Evolutionary conservation across 2,329 filamentous ascomycete genomes (phyloP).

Genomic region (Colletotrichum lupini): DNA sequence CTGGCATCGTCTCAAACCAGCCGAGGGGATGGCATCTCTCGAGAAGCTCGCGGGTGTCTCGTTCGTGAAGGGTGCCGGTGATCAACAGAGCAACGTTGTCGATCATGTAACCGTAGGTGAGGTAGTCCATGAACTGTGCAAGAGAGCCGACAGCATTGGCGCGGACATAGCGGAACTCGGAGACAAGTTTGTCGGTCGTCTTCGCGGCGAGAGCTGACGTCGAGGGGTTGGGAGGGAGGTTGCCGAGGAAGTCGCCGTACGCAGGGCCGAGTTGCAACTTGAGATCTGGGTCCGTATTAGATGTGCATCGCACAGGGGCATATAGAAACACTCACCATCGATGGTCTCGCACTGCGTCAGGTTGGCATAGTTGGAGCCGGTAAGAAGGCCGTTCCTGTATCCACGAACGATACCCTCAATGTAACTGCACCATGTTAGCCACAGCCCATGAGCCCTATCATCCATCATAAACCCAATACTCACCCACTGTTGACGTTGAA

Average conservation of each 20-base stretch:
- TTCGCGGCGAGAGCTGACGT: slow-evolving; percentile 94
- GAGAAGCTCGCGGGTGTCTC: slow-evolving; percentile 93
- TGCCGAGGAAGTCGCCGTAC: slow-evolving; percentile 95
- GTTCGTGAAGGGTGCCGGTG: slow-evolving; percentile 96
- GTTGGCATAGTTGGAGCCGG: slow-evolving; percentile 91
- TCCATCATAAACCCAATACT: slow-evolving; percentile 40
- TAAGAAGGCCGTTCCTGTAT: slow-evolving; percentile 94
- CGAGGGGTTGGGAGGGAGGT: slow-evolving; percentile 94
- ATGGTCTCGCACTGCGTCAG: slow-evolving; percentile 97
- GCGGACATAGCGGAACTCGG: slow-evolving; percentile 96
- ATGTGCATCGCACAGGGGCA: slow-evolving; percentile 23
- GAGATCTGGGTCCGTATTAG: slow-evolving; percentile 72
- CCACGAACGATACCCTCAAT: slow-evolving; percentile 97
- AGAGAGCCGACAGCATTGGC: slow-evolving; percentile 93
- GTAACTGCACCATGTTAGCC: slow-evolving; percentile 70
- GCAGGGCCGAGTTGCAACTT: slow-evolving; percentile 97
- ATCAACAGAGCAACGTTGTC: slow-evolving; percentile 98
- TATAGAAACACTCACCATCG: slow-evolving; percentile 73
- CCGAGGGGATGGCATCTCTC: slow-evolving; percentile 96
- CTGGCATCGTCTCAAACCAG: slow-evolving; percentile 99
- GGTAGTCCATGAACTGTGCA: slow-evolving; percentile 95
- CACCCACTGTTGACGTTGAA: slow-evolving; percentile 97
- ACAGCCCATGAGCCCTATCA: not conserved
- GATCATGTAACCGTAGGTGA: slow-evolving; percentile 99
- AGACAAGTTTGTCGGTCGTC: slow-evolving; percentile 97